These are phyloP conservation scores for Saccharomyces pastorianus DNA, from an alignment of 1,139 yeast species.

Conservation along the genomic window DNA sequence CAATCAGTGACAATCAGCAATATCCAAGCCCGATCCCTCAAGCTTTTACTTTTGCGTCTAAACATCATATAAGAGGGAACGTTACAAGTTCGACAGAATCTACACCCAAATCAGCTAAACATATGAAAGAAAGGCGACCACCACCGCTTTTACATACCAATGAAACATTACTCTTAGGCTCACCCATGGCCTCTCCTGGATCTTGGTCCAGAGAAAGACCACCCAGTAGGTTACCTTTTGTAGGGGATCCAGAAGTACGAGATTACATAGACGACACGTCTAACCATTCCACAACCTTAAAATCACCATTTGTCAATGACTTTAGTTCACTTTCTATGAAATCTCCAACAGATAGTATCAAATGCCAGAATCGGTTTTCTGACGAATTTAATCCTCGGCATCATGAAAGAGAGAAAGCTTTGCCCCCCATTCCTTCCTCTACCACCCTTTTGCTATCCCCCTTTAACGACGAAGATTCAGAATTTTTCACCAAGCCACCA, in stretches of 20 bases:
- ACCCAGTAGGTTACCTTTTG: constrained; percentile 15
- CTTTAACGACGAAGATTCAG: constrained; percentile 1
- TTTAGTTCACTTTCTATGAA: not conserved
- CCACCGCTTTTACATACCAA: constrained; percentile 8
- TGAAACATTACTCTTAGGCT: not conserved
- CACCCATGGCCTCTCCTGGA: constrained; percentile 1
- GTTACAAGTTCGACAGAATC: not conserved
- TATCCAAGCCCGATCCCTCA: not conserved
- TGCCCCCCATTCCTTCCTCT: constrained; percentile 1
- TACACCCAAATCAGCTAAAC: not conserved
- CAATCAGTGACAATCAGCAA: constrained; percentile 8
- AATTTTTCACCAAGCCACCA: constrained; percentile 14
- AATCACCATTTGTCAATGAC: constrained; percentile 3
- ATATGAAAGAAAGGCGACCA: constrained; percentile 10
- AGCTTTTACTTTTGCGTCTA: not conserved
- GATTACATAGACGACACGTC: not conserved
- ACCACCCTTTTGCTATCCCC: constrained; percentile 4
- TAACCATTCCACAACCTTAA: constrained; percentile 4
- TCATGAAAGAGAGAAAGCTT: not conserved
- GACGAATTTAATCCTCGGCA: not conserved
- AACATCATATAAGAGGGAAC: not conserved
- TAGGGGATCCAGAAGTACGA: constrained; percentile 11
- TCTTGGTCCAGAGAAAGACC: constrained; percentile 1
- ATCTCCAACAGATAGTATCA: not conserved
- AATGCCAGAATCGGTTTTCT: not conserved